These are phyloP conservation scores for Citrus sp. DNA, from an alignment of 345 rosid species.

Conservation along the genomic window DNA sequence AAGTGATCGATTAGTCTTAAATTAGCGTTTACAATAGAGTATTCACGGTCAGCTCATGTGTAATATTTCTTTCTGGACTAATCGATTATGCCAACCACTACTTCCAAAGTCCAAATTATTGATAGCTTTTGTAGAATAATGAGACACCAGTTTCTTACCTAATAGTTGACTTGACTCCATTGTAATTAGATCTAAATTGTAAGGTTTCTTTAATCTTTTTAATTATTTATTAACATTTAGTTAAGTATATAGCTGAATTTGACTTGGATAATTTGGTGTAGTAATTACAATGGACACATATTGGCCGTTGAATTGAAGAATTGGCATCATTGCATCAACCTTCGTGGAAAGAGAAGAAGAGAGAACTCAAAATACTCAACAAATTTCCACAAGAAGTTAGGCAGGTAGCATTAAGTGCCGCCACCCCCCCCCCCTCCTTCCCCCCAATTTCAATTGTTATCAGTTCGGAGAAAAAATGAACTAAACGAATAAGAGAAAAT, in stretches of 20 bases:
- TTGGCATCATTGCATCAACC: background rate
- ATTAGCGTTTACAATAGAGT: too few species aligned
- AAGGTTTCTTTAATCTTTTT: background rate
- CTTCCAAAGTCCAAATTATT: background rate
- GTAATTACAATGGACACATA: background rate
- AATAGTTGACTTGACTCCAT: background rate
- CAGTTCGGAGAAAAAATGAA: too few species aligned
- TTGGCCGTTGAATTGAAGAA: background rate
- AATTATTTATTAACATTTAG: too few species aligned
- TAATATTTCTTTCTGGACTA: background rate
- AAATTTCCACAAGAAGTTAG: background rate
- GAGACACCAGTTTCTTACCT: background rate
- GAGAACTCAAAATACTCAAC: background rate
- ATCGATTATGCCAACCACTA: background rate
- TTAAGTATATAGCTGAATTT: too few species aligned
- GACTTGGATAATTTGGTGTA: background rate
- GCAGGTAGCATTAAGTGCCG: background rate
- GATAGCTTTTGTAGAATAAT: background rate
- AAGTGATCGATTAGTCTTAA: too few species aligned
- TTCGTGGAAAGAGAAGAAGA: background rate
- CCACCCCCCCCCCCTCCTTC: too few species aligned
- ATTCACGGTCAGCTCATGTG: background rate
- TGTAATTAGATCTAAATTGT: too few species aligned
- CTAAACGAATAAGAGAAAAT: too few species aligned
- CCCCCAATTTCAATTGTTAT: too few species aligned